phyloP scores from a whole-genome alignment of 2,329 filamentous ascomycete species.

The Hymenoscyphus repandus region DNA sequence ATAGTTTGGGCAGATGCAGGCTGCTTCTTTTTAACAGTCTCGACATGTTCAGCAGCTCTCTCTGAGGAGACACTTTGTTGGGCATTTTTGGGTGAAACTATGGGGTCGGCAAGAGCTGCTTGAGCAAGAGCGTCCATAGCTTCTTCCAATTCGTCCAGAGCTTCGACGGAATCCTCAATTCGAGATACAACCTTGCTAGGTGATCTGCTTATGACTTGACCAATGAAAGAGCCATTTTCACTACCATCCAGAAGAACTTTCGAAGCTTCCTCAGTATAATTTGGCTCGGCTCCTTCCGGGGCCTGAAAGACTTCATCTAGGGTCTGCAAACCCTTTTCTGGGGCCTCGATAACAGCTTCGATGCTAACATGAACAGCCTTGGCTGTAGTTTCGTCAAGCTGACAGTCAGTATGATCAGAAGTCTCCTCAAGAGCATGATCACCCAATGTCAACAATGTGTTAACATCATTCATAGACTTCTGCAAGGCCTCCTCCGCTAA shows the following conservation, averaged over 20 bases:
- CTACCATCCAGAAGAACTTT: conserved; percentile 7
- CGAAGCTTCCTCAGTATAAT: conserved; percentile 5
- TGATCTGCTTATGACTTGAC: conserved; percentile 33
- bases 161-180: conserved; percentile 61
- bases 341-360: neutral
- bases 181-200: conserved; percentile 37
- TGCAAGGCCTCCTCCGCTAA: conserved; percentile 22
- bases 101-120: conserved; percentile 22
- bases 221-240: conserved; percentile 32
- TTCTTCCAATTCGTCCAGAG: conserved; percentile 57
- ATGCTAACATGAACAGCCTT: too few species aligned
- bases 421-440: neutral
- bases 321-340: neutral
- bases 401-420: too few species aligned
- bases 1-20: neutral
- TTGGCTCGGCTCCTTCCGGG: conserved; percentile 26
- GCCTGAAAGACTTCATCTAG: conserved; percentile 20
- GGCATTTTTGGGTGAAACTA: conserved; percentile 19
- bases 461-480: conserved; percentile 7
- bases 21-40: neutral
- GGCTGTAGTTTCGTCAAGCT: too few species aligned
- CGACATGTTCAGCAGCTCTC: neutral
- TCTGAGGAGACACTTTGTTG: conserved; percentile 7
- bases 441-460: neutral
- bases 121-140: conserved; percentile 43